Percentiles rank a stretch among this genome's conserved stretches.
Conservation (phyloP, 192 early-diverging fungal genomes). For the Phycomyces blakesleeanus region DNA sequence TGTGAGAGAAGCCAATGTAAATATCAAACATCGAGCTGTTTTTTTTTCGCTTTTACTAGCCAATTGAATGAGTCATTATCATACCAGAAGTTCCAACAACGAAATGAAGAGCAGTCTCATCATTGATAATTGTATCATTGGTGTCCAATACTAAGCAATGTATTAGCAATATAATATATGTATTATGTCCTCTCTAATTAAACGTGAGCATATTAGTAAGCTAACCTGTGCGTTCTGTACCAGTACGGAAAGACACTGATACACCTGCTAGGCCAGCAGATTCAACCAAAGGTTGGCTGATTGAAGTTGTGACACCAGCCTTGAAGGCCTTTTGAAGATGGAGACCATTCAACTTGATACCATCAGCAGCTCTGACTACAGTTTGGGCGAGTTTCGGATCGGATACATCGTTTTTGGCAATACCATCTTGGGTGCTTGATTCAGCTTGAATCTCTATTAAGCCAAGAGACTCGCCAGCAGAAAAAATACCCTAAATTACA, state of each 20-base stretch:
- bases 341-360: slow-evolving; percentile 57
- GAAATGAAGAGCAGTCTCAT: slow-evolving; percentile 58
- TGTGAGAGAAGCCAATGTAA: slow-evolving; percentile 5
- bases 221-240: slow-evolving; percentile 50
- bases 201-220: no score
- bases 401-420: slow-evolving; percentile 23
- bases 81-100: slow-evolving; percentile 37
- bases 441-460: slow-evolving; percentile 65
- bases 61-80: no score
- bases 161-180: no score
- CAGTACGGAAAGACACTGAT: slow-evolving; percentile 61
- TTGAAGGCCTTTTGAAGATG: slow-evolving; percentile 54
- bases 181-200: background rate
- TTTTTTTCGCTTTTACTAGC: no score
- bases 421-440: slow-evolving; percentile 54
- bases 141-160: slow-evolving; percentile 17
- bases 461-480: slow-evolving; percentile 53
- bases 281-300: slow-evolving; percentile 48
- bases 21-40: no score
- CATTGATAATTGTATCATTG: slow-evolving; percentile 44
- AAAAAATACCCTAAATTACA: slow-evolving; percentile 47
- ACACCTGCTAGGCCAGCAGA: slow-evolving; percentile 53
- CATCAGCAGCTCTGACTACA: slow-evolving; percentile 53
- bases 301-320: slow-evolving; percentile 52
- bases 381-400: slow-evolving; percentile 24